Evolutionary conservation across 768 basidiomycete genomes (phyloP).

Genomic region (Leccinum incarnatum): DNA sequence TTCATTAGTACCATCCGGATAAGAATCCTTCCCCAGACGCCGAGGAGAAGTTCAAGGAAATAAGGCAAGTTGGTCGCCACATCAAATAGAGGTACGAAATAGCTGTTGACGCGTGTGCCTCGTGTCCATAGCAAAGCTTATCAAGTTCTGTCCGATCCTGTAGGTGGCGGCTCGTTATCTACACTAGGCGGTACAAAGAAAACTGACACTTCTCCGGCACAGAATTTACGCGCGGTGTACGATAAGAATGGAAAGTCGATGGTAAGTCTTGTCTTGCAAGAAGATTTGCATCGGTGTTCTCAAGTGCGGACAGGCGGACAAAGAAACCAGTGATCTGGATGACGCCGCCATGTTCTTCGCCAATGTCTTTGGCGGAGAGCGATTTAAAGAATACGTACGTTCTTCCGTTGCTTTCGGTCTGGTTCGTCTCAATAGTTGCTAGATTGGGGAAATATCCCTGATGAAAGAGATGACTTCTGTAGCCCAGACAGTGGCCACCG

Average conservation of each 20-base stretch:
- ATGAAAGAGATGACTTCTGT: conserved; percentile 92
- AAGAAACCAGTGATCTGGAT: conserved; percentile 80
- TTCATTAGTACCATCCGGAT: conserved; percentile 85
- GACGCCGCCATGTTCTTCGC: conserved; percentile 96
- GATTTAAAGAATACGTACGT: conserved; percentile 85
- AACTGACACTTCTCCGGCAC: conserved; percentile 11
- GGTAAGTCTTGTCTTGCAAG: conserved; percentile 41
- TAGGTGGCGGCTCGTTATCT: conserved; percentile 36
- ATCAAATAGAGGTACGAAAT: conserved; percentile 9
- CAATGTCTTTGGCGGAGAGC: conserved; percentile 93
- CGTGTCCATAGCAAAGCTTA: conserved; percentile 77
- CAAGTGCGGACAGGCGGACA: conserved; percentile 51
- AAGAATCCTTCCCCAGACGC: conserved; percentile 93
- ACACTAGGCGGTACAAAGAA: conserved; percentile 3
- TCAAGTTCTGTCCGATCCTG: conserved; percentile 83
- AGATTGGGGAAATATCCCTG: conserved; percentile 96
- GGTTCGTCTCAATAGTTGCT: conserved; percentile 5
- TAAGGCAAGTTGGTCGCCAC: conserved; percentile 55
- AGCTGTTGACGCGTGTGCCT: conserved; percentile 16
- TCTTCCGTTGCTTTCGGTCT: background rate
- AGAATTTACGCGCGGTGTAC: conserved; percentile 86
- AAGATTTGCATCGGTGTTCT: conserved; percentile 6
- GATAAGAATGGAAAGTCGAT: conserved; percentile 94
- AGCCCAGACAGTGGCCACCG: conserved; percentile 84
- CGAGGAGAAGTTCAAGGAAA: conserved; percentile 95